phyloP scores from a whole-genome alignment of 2,329 filamentous ascomycete species.

The Scorias spongiosa region DNA sequence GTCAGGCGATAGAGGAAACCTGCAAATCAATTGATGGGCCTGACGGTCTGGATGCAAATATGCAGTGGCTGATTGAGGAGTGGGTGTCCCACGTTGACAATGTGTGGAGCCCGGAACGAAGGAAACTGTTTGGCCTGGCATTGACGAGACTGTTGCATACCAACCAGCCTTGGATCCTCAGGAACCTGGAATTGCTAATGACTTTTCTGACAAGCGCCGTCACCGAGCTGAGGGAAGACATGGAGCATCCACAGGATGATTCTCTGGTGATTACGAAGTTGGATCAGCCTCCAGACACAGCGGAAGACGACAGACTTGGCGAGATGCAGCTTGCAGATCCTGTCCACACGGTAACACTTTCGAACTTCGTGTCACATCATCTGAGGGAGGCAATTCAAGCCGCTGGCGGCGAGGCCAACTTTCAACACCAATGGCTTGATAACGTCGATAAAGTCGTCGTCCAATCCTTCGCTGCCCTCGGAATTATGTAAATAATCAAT shows the following conservation, averaged over 20 bases:
- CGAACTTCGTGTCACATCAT: conserved; percentile 47
- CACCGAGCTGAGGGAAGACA: conserved; percentile 45
- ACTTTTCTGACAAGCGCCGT: conserved; percentile 60
- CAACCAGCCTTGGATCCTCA: conserved; percentile 30
- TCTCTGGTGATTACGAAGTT: conserved; percentile 24
- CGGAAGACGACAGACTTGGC: conserved; percentile 31
- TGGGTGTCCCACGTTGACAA: conserved; percentile 55
- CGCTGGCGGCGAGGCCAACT: conserved; percentile 49
- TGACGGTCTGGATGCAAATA: conserved; percentile 18
- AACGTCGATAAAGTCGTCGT: conserved; percentile 64
- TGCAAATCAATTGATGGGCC: conserved; percentile 3
- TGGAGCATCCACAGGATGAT: conserved; percentile 16
- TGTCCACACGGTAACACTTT: conserved; percentile 49
- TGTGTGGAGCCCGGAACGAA: conserved; percentile 48
- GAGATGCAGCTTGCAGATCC: conserved; percentile 45
- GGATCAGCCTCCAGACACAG: conserved; percentile 21
- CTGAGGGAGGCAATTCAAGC: conserved; percentile 43
- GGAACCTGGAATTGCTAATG: conserved; percentile 54
- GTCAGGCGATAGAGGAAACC: conserved; percentile 33
- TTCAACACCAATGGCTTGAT: conserved; percentile 53
- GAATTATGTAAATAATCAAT: conserved; percentile 14
- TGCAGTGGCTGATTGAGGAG: conserved; percentile 37
- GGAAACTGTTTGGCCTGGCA: conserved; percentile 59
- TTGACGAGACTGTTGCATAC: conserved; percentile 58
- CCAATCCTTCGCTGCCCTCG: conserved; percentile 39